Conservation (phyloP, 345 rosid species). For the Crucihimalaya himalaica region DNA sequence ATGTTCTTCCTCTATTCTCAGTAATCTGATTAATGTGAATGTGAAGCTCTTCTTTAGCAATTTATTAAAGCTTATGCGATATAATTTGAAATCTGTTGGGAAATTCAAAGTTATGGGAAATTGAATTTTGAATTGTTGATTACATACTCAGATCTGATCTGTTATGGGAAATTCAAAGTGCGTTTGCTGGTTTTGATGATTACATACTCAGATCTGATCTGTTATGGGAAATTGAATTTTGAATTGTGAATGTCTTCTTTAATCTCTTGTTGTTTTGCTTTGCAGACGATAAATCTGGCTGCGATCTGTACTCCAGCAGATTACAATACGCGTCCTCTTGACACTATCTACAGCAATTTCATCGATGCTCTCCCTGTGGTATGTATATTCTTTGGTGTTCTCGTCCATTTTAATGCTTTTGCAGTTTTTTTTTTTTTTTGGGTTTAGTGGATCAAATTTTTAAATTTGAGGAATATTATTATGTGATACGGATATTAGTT, state of each 20-base stretch:
- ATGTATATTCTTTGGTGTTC: conserved; percentile 27
- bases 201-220: conserved; percentile 37
- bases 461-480: neutral
- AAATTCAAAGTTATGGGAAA: neutral
- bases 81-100: neutral
- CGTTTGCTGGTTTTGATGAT: conserved; percentile 13
- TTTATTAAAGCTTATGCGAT: neutral
- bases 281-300: conserved; percentile 89
- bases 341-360: conserved; percentile 98
- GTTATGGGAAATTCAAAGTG: conserved; percentile 1
- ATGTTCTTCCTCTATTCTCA: neutral
- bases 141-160: too few relatives aligned
- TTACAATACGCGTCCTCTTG: conserved; percentile 98
- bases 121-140: too few relatives aligned
- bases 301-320: conserved; percentile 99
- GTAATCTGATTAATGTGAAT: neutral
- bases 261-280: conserved; percentile 23
- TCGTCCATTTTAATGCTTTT: neutral
- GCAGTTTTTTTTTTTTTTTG: neutral
- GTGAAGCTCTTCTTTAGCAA: neutral
- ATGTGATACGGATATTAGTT: neutral
- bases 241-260: conserved; percentile 4
- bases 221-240: neutral
- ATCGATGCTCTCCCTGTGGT: conserved; percentile 99
- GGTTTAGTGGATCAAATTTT: neutral